Evolutionary conservation across 805 yeast genomes (phyloP), one percentile per base, ranked within the genome.

Genomic region (Lipomyces mesembrius): DNA sequence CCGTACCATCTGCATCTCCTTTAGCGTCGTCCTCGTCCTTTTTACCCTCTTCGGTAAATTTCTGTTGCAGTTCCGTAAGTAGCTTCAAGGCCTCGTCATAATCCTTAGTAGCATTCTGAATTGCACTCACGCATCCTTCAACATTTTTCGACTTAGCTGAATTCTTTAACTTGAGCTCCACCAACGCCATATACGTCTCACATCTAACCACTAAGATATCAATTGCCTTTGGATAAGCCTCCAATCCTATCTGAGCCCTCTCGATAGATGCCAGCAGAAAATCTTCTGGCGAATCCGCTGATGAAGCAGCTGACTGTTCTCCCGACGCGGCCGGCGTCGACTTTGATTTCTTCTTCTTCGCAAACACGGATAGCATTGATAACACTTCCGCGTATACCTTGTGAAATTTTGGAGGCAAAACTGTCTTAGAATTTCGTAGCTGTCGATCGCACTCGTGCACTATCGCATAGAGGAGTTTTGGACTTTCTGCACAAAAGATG

Each of bases 371-470:
- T 37, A 79, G 72, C 22, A 73, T 71, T 22, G 79, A 71, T 35
- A 80, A 74, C 0, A 96, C 88, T 57, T 86, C 78, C 0, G 92
- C 93, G 77, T 92, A 94, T 37, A 90, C 85, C 4, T 88, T 80
- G 74, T 90, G 89, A 75, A 92, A 90, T 70, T 74, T 73, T 7
- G 80, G 79, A 4, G 78, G 75, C 12, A 78, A 68, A 1, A 58
- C 51, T 9, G 70, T 66, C 29, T 69, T 75, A 2, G 76, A 69
- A 46, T 74, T 72, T 32, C 79, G 70, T 70, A 92, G 81, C 43
- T 92, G 76, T 60, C 96, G 79, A 74, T 94, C 97, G 79, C 97
- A 90, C 76, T 94, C 98, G 73, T 93, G 97, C n/a, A 94, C 84
- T 3, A 93, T 83, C 29, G 97, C 98, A 74, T 92, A 72, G 22